Evolutionary conservation across 306 rosid genomes (phyloP).

Genomic region (Ziziphus jujuba): DNA sequence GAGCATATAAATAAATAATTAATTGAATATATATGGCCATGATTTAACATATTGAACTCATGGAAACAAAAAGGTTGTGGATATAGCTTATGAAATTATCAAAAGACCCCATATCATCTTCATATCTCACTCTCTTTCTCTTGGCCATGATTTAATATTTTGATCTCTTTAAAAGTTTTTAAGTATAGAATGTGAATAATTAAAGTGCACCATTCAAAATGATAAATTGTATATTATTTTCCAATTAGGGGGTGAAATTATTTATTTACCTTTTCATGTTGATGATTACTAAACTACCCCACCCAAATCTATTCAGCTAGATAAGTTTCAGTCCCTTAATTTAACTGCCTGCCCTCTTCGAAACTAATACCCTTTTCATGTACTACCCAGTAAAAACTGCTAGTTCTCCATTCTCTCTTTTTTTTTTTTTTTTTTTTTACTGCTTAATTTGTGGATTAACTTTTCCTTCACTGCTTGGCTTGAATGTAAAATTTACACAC

Average conservation of each 20-base stretch:
- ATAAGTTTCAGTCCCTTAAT: neutral
- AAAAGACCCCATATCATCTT: neutral
- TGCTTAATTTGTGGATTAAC: too few relatives aligned
- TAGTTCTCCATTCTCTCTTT: too few relatives aligned
- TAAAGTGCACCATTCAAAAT: neutral
- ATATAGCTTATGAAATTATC: neutral
- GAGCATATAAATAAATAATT: constrained; percentile 3
- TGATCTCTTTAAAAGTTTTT: constrained; percentile 16
- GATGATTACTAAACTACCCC: constrained; percentile 7
- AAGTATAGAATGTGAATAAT: neutral
- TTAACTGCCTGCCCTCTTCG: too few relatives aligned
- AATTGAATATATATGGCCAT: neutral
- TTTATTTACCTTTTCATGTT: constrained; percentile 12
- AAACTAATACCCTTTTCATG: too few relatives aligned
- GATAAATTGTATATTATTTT: neutral
- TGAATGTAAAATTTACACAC: too few relatives aligned
- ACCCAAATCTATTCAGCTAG: neutral
- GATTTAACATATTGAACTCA: constrained; percentile 15
- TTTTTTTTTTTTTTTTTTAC: too few relatives aligned
- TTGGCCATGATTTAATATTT: constrained; percentile 9
- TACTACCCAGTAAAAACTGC: too few relatives aligned
- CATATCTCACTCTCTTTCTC: neutral
- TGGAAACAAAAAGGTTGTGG: neutral
- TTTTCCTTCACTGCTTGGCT: too few relatives aligned
- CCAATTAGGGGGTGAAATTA: constrained; percentile 7